A percentile compares a stretch with the other conserved stretches of the same genome.
Evolutionary conservation across 2,329 filamentous ascomycete species (phyloP).

Genomic region (Xylaria sp.): DNA sequence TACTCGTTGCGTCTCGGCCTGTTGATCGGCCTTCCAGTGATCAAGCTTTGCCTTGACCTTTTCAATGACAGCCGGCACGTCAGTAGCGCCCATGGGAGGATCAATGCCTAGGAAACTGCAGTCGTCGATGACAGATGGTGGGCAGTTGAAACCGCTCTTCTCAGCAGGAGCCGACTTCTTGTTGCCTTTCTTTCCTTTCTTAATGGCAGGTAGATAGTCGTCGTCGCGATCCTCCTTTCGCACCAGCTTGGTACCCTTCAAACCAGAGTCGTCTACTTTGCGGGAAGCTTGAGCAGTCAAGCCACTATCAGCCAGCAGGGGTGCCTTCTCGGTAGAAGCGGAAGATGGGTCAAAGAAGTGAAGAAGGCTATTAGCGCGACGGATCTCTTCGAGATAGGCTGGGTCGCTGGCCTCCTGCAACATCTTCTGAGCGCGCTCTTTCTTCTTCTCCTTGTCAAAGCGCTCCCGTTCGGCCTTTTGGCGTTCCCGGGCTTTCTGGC

Average conservation of each 20-base stretch:
- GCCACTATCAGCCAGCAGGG: conserved; percentile 72
- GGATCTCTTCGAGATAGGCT: conserved; percentile 92
- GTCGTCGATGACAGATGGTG: conserved; percentile 91
- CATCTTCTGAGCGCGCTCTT: conserved; percentile 78
- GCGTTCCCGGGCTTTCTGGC: conserved; percentile 79
- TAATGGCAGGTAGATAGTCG: conserved; percentile 81
- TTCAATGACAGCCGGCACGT: conserved; percentile 82
- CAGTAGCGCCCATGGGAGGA: conserved; percentile 84
- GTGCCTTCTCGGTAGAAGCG: conserved; percentile 71
- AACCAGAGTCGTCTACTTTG: conserved; percentile 82
- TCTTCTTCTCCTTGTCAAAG: conserved; percentile 76
- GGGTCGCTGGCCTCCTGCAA: conserved; percentile 85
- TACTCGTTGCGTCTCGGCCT: conserved; percentile 89
- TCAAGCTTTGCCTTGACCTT: conserved; percentile 93
- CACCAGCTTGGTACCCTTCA: conserved; percentile 85
- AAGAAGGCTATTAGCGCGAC: conserved; percentile 86
- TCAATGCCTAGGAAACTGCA: conserved; percentile 85
- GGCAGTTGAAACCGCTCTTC: conserved; percentile 77
- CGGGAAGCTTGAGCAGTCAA: conserved; percentile 83
- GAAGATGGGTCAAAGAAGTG: conserved; percentile 87
- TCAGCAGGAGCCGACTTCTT: conserved; percentile 69
- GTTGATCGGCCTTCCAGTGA: conserved; percentile 91
- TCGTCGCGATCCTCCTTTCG: conserved; percentile 91
- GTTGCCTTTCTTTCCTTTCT: conserved; percentile 87
- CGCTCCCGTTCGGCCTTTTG: conserved; percentile 83